These are phyloP conservation scores for Echeveria elegans DNA, from an alignment of 164 flowering plant genomes.

Conservation along the genomic window DNA sequence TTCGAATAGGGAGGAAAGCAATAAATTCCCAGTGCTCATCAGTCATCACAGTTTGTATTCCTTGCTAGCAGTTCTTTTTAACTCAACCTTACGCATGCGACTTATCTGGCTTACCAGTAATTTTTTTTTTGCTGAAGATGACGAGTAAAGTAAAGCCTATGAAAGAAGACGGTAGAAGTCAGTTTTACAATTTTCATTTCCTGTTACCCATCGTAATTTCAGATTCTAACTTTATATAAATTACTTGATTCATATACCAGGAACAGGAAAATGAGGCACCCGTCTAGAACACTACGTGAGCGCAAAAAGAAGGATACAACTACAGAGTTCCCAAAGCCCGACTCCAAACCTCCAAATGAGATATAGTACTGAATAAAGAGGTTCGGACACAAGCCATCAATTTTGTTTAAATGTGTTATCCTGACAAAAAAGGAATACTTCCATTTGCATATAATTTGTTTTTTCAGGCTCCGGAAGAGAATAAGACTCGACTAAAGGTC, in stretches of 20 bases:
- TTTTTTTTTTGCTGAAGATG: conserved; percentile 33
- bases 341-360: not conserved
- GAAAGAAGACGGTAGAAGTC: conserved; percentile 32
- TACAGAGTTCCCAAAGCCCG: conserved; percentile 13
- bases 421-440: too few species aligned
- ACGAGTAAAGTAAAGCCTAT: conserved; percentile 18
- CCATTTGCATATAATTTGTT: too few species aligned
- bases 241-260: not conserved
- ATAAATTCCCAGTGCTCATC: not conserved
- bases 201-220: not conserved
- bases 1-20: not conserved
- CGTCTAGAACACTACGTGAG: conserved; percentile 20
- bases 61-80: conserved; percentile 45
- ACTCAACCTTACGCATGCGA: conserved; percentile 59
- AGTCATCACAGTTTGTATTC: not conserved
- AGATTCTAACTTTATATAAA: not conserved
- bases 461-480: conserved; percentile 24
- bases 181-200: too few species aligned
- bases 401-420: too few species aligned
- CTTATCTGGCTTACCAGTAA: conserved; percentile 51
- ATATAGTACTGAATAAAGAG: not conserved
- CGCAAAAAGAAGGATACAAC: conserved; percentile 17
- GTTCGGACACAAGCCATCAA: not conserved
- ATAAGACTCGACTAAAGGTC: not conserved
- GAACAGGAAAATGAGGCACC: conserved; percentile 15